Percentiles rank a stretch among this genome's conserved stretches.
Conservation (phyloP, 352 stramenopile genomes). For the Phytophthora meadii region DNA sequence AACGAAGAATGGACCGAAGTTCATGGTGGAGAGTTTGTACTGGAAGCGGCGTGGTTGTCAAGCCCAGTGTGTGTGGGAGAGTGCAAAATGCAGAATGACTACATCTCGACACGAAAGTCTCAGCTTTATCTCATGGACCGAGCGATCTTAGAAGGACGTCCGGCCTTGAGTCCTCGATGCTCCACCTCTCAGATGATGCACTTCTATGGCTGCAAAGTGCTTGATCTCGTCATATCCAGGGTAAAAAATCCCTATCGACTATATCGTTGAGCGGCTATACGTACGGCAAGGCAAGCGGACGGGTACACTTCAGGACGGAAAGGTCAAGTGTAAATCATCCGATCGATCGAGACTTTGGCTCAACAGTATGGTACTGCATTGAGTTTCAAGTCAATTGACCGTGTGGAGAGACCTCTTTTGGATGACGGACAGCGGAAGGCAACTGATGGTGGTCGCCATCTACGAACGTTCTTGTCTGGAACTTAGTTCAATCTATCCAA, state of each 20-base stretch:
- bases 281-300: not conserved
- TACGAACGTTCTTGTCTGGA: slow-evolving; percentile 7
- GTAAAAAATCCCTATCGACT: slow-evolving; percentile 10
- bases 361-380: slow-evolving; percentile 4
- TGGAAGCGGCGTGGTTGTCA: slow-evolving; percentile 1
- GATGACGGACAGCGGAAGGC: not conserved
- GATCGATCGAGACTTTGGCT: not conserved
- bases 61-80: slow-evolving; percentile 14
- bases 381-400: not conserved
- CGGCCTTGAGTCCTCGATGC: not conserved
- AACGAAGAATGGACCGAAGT: slow-evolving; percentile 14
- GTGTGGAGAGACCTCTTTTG: not conserved
- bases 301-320: slow-evolving; percentile 15
- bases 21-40: slow-evolving; percentile 22
- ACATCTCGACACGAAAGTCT: not conserved
- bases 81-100: slow-evolving; percentile 38
- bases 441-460: not conserved
- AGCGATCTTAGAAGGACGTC: not conserved
- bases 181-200: too few species aligned
- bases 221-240: slow-evolving; percentile 1
- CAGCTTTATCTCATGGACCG: not conserved
- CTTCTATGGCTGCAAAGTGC: slow-evolving; percentile 10
- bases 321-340: slow-evolving; percentile 15
- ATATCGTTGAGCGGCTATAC: not conserved
- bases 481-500: not conserved